Percentiles rank a stretch among this genome's conserved stretches.
phyloP scores from a whole-genome alignment of 805 yeast species.

The Wickerhamomyces ciferrii region DNA sequence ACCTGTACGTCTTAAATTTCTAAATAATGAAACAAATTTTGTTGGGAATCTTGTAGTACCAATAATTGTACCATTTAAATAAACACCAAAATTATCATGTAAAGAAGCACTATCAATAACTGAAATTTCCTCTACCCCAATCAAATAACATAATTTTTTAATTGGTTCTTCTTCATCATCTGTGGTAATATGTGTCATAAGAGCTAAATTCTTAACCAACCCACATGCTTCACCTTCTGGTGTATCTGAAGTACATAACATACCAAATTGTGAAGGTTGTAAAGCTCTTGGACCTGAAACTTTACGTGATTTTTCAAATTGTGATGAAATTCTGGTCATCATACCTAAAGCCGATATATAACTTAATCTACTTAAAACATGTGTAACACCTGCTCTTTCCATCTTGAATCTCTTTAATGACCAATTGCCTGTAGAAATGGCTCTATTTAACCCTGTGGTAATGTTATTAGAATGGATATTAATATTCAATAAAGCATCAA shows the following conservation, averaged over 20 bases:
- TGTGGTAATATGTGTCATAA: conserved; percentile 98
- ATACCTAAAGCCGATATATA: conserved; percentile 95
- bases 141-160: conserved; percentile 62
- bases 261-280: conserved; percentile 98
- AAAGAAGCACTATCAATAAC: conserved; percentile 78
- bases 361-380: conserved; percentile 84
- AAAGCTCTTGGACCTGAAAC: conserved; percentile 98
- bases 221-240: conserved; percentile 99
- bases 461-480: conserved; percentile 90
- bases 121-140: conserved; percentile 88
- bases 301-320: conserved; percentile 95
- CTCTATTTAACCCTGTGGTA: conserved; percentile 90
- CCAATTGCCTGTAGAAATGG: conserved; percentile 99
- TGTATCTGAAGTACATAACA: conserved; percentile 97
- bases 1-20: conserved; percentile 78
- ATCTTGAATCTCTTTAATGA: conserved; percentile 96
- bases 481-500: conserved; percentile 86
- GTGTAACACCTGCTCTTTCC: conserved; percentile 99
- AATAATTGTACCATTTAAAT: conserved; percentile 88
- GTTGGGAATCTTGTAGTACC: conserved; percentile 87
- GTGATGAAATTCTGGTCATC: conserved; percentile 99
- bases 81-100: conserved; percentile 79
- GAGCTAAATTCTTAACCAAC: conserved; percentile 90
- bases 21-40: conserved; percentile 74
- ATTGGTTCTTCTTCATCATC: conserved; percentile 96